Base-by-base conservation (phyloP, 805 yeast genomes). In the Metschnikowia rubicola region DNA sequence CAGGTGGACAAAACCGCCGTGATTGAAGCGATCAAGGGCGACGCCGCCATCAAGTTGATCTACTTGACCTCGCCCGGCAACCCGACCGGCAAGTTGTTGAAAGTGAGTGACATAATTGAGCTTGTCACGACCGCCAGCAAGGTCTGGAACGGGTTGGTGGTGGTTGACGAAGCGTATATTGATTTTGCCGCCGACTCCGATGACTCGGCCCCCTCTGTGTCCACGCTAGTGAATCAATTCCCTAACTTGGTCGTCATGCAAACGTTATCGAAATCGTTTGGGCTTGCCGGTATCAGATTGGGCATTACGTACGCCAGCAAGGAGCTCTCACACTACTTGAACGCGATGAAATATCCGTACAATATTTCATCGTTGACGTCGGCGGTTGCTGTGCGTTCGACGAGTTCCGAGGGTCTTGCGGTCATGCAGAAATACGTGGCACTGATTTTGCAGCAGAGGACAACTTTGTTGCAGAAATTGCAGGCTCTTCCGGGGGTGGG, bases 41-140 rank as follows among this genome's bases (percentile, higher is more conserved):
- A 92, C 56, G 65, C 80, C 0, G 43, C 66, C 3, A 85, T 92
- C 57, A 91, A 90, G 60, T 60, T 94, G 49, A 74, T 86, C 2
- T 92, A 88, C 63, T 69, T 92, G 52, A 92, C 98, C 12, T 87
- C 97, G 1, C 99, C 99, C 10, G 99, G 99, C 34, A 94, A 94
- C 64, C 99, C 99, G 33, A 92, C 99, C 0, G 97, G 86, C 10
- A 77, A 80, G 30, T 68, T 79, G 39, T 64, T 92, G 38, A 71
- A 77, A 15, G 71, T 75, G 8, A 63, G 62, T 0, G 52, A 46
- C 11, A 49, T 71, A 1, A 48, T 68, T 8, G 52, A 49, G 10
- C 69, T 79, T 36, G 69, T 90, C 35, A 68, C 74, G 41, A 61
- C 71, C 44, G 59, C 87, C 2, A 68, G 73, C 36, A 68, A 65